Evolutionary conservation across 2,329 filamentous ascomycete genomes (phyloP).

Genomic region (Fonsecaea multimorphosa): DNA sequence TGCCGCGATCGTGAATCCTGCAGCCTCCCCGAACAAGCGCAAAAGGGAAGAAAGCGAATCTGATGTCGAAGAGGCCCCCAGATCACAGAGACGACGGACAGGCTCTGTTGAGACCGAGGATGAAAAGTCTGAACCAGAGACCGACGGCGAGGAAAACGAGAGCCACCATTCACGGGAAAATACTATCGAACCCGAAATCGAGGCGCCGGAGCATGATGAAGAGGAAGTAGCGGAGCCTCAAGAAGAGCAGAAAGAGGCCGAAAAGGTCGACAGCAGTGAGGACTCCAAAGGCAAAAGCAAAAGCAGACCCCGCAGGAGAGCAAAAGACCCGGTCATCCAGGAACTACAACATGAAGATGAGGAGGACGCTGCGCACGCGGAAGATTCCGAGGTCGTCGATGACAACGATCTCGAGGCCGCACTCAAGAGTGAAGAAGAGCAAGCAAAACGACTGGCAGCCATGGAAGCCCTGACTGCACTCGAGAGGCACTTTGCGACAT

Average conservation of each 20-base stretch:
- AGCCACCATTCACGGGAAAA: conserved; percentile 42
- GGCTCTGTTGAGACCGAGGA: conserved; percentile 45
- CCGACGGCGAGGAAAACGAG: conserved; percentile 38
- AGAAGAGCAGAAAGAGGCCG: conserved; percentile 46
- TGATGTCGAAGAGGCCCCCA: conserved; percentile 37
- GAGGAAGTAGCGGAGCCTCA: conserved; percentile 59
- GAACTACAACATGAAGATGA: conserved; percentile 54
- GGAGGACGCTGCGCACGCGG: conserved; percentile 57
- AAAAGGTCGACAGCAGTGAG: conserved; percentile 70
- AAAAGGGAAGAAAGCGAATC: conserved; percentile 41
- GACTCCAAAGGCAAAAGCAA: conserved; percentile 53
- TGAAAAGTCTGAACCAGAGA: conserved; percentile 42
- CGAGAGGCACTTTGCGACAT: conserved; percentile 85
- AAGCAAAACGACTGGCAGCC: conserved; percentile 77
- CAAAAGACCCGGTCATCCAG: conserved; percentile 47
- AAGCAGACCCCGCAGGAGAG: conserved; percentile 50
- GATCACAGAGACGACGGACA: conserved; percentile 47
- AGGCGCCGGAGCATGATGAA: conserved; percentile 44
- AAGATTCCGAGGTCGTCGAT: conserved; percentile 55
- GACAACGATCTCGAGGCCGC: conserved; percentile 49
- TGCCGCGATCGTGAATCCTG: conserved; percentile 13
- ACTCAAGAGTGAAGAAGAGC: conserved; percentile 61
- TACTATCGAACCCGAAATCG: conserved; percentile 43
- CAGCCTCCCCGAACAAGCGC: conserved; percentile 44
- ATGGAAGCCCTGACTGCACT: conserved; percentile 79